Evolutionary conservation across 2,329 filamentous ascomycete species (phyloP), one percentile per base, ranked within the genome.

Genomic region (Trichoderma lentiforme): DNA sequence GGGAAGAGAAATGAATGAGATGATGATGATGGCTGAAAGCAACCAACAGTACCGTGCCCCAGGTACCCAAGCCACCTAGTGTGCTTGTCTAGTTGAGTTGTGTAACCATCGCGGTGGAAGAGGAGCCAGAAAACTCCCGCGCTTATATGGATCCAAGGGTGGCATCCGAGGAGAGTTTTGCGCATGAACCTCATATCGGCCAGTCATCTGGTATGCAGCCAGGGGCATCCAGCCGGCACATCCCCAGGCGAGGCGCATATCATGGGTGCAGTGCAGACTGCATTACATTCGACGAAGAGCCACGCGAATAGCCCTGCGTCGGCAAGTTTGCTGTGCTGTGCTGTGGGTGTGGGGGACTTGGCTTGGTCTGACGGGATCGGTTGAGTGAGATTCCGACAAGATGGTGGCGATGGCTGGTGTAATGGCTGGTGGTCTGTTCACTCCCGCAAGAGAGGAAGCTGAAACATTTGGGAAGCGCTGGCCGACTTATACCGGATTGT

Each of bases 261-360:
- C 69, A 66, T 62, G 51, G 64, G 24, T 73, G 72, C 72, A 69
- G 63, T 73, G 72, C 72, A 69, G 69, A 66, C 18, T 73, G 72
- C 39, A 43, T 43, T n/a, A n/a, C 47, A 64, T 56, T 60, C 32
- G 43, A 58, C 63, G n/a, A 66, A 21, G 60, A 47, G 34, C 63
- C 30, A 56, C 26, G 36, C 66, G 66, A 21, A 61, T n/a, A 36
- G 36, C 11, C 7, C 56, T 26, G 28, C 21, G 32, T 12, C 51
- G 51, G 34, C 65, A 32, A 26, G 63, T 4, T 51, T 66, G 57
- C 43, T 53, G 36, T 18, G 15, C 36, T 39, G 36, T 39, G 36
- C 36, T n/a, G 62, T 53, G 62, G 43, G 62, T 53, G 62, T 53
- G 43, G 62, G 62, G 65, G 65, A 18, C 15, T 18, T 39, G 14